These are phyloP conservation scores for Lineolata rhizophorae DNA, from an alignment of 495 filamentous ascomycete genomes.

Conservation along the genomic window DNA sequence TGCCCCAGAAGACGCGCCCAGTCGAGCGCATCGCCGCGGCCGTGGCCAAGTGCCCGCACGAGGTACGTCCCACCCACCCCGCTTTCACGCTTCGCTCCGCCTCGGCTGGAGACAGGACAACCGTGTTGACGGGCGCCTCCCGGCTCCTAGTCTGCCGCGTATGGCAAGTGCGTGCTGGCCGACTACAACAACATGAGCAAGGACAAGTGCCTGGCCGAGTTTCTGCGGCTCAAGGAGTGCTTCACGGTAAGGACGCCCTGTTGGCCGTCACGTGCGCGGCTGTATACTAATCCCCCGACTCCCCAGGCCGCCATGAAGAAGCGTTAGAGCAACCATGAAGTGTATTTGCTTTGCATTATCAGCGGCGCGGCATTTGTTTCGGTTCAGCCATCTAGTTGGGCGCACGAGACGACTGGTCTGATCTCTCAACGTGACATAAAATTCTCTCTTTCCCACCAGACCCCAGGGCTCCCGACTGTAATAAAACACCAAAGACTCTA, in stretches of 20 bases:
- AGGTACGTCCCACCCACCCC: constrained; percentile 31
- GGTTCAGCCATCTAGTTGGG: too few species aligned
- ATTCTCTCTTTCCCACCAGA: too few species aligned
- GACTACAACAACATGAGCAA: constrained; percentile 86
- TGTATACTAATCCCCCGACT: constrained; percentile 2
- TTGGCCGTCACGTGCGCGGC: neutral
- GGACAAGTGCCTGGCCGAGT: constrained; percentile 75
- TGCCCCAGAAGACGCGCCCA: constrained; percentile 31
- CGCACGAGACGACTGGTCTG: too few species aligned
- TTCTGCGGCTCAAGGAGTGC: constrained; percentile 72
- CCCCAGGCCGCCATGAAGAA: constrained; percentile 27
- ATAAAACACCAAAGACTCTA: too few species aligned
- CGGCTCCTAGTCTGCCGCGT: constrained; percentile 71
- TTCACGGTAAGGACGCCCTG: constrained; percentile 39
- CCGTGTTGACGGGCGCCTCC: too few species aligned
- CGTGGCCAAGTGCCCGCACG: constrained; percentile 56
- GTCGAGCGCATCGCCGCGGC: constrained; percentile 79
- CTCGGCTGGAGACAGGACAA: constrained; percentile 1
- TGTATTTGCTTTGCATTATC: neutral
- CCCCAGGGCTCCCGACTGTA: too few species aligned
- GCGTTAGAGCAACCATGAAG: constrained; percentile 12
- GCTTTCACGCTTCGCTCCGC: neutral
- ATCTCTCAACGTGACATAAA: too few species aligned
- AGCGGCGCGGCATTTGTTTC: too few species aligned
- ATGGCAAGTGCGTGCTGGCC: constrained; percentile 77